Base-by-base conservation (phyloP, 139 green algal genomes). In the Asterochloris sp. region DNA sequence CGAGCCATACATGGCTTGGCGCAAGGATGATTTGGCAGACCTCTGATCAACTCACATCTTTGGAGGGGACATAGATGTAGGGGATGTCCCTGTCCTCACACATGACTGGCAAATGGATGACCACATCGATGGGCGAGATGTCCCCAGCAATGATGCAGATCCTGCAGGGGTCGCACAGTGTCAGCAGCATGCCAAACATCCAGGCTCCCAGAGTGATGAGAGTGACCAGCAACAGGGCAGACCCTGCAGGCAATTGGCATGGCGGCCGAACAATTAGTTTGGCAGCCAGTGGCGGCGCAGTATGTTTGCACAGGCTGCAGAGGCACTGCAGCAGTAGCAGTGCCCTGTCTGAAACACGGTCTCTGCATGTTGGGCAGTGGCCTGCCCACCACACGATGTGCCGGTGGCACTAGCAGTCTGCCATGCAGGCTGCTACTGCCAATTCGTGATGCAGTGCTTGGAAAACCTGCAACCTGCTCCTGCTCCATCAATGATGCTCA, bases 81-180 rank as follows among this genome's bases (percentile, higher is more conserved):
- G 96, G 95, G 9, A 99, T 84, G 74, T 96, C 89, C 69, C 90
- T 84, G 82, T 99, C 96, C 83, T 99, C 97, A 86, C 97, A 99
- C 13, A 99, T 82, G 23, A 99, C 92, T 28, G 97, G 97, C 68
- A 99, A 89, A 86, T 98, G 97, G 0, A 94, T 97, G 69, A 99
- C 94, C 77, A 99, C 97, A 79, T 99, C 97, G 69, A 99, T 95
- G 19, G 97, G 97, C 0, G 94, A 98, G 82, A 99, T 98, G 87
- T 99, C 95, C 10, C 95, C 97, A 63, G 97, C 97, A 19, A 99
- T 93, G 12, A 99, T 87, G 86, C 91, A 97, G 10, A 99, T 86
- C 62, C 96, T 97, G 93, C 81, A 62, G 13, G 15, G 47, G 64
- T 10, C 29, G 62, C 78, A 27, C n/a, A 24, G 63, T 64, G 13